Conservation (phyloP, 139 green algal species). For the Chlamydomonas incerta region DNA sequence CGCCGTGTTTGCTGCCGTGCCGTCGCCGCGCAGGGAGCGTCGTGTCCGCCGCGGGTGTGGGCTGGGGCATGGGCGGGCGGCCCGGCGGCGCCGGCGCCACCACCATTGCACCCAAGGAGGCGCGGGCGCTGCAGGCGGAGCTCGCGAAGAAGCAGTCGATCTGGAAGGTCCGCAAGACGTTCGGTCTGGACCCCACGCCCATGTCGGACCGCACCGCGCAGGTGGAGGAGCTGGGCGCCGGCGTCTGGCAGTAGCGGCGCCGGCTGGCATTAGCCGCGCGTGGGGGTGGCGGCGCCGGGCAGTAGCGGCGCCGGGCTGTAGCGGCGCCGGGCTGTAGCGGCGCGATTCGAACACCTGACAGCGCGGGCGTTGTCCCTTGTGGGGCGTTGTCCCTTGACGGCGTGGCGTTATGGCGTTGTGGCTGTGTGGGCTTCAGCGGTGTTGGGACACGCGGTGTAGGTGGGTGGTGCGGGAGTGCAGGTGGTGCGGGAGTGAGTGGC, state of each 20-base stretch:
- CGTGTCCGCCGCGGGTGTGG: conserved; percentile 39
- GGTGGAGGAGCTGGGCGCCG: conserved; percentile 47
- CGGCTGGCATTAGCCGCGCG: too few relatives aligned
- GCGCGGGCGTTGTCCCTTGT: too few relatives aligned
- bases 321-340: too few relatives aligned
- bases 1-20: background rate
- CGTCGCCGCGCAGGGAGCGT: background rate
- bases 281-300: too few relatives aligned
- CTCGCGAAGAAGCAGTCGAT: conserved; percentile 50
- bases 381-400: too few relatives aligned
- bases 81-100: background rate
- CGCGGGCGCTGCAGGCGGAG: conserved; percentile 5
- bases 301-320: too few relatives aligned
- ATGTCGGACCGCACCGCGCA: conserved; percentile 32
- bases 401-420: too few relatives aligned
- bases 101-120: conserved; percentile 2
- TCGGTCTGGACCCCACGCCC: conserved; percentile 48
- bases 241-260: conserved; percentile 18
- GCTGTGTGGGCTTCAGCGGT: too few relatives aligned
- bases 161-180: conserved; percentile 49
- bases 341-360: too few relatives aligned
- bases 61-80: conserved; percentile 42
- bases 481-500: too few relatives aligned
- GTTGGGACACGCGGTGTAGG: too few relatives aligned
- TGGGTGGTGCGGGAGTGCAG: too few relatives aligned